A percentile compares a stretch with the other conserved stretches of the same genome.
Evolutionary conservation across 331 rosid genomes (phyloP).

Genomic region (Quercus tomentella): DNA sequence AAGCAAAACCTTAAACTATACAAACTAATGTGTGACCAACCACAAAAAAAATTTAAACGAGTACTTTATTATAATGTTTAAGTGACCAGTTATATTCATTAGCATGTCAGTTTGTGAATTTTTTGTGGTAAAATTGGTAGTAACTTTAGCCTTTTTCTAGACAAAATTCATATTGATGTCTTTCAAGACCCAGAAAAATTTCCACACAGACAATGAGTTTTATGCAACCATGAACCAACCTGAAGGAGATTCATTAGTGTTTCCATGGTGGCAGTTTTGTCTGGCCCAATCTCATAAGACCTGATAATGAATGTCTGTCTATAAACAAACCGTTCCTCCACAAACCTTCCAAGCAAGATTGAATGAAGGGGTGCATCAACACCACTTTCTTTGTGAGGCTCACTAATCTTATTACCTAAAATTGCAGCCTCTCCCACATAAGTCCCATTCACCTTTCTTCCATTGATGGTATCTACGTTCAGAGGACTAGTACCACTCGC

Average conservation of each 20-base stretch:
- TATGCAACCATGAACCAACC: conserved; percentile 31
- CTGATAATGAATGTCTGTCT: conserved; percentile 68
- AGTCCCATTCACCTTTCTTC: conserved; percentile 56
- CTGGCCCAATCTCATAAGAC: conserved; percentile 91
- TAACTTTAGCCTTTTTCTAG: too few relatives aligned
- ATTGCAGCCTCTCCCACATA: conserved; percentile 27
- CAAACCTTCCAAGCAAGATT: conserved; percentile 65
- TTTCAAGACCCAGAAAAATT: background rate
- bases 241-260: conserved; percentile 92
- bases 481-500: conserved; percentile 18
- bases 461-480: conserved; percentile 37
- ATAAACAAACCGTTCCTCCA: conserved; percentile 60
- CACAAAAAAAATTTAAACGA: too few relatives aligned
- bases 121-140: too few relatives aligned
- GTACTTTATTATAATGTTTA: too few relatives aligned
- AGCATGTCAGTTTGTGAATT: too few relatives aligned
- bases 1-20: too few relatives aligned
- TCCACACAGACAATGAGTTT: background rate
- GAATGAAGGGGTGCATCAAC: conserved; percentile 41
- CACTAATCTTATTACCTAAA: background rate
- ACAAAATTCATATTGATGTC: too few relatives aligned
- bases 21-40: too few relatives aligned
- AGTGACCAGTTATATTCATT: too few relatives aligned
- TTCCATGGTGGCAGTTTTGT: conserved; percentile 90
- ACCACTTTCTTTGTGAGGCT: conserved; percentile 5